Evolutionary conservation across 805 yeast genomes (phyloP).

Genomic region (Nakazawaea peltata): DNA sequence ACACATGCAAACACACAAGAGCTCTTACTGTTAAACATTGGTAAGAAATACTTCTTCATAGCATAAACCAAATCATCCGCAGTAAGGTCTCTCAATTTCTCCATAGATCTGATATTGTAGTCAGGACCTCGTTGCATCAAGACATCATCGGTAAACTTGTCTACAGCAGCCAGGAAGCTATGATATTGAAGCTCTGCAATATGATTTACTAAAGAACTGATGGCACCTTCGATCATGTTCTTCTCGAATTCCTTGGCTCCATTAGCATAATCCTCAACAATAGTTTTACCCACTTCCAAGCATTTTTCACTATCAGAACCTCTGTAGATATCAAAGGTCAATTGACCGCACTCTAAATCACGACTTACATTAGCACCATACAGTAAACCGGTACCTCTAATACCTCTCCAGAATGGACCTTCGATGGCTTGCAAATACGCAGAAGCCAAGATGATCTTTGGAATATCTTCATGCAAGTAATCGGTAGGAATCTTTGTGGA

Average conservation of each 20-base stretch:
- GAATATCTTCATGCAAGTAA: conserved; percentile 50
- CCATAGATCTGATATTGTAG: conserved; percentile 47
- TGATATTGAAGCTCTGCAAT: conserved; percentile 67
- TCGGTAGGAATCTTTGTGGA: conserved; percentile 52
- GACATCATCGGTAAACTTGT: conserved; percentile 57
- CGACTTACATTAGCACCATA: conserved; percentile 71
- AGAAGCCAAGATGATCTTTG: conserved; percentile 63
- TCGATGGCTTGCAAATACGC: conserved; percentile 81
- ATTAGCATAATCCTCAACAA: conserved; percentile 50
- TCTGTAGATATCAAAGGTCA: conserved; percentile 64
- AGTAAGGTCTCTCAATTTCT: conserved; percentile 42
- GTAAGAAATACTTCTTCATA: conserved; percentile 52
- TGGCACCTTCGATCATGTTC: conserved; percentile 59
- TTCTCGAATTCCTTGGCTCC: conserved; percentile 51
- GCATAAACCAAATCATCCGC: conserved; percentile 40
- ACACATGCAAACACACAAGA: conserved; percentile 65
- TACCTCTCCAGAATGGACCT: conserved; percentile 96
- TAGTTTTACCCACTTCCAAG: conserved; percentile 47
- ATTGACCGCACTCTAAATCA: conserved; percentile 56
- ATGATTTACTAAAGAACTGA: conserved; percentile 65
- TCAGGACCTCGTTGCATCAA: conserved; percentile 66
- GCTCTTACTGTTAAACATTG: conserved; percentile 48
- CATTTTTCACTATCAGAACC: conserved; percentile 77
- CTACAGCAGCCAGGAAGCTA: conserved; percentile 53
- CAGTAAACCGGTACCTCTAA: conserved; percentile 90